phyloP scores from a whole-genome alignment of 2,329 filamentous ascomycete species.

The Tolypocladium amazonense region DNA sequence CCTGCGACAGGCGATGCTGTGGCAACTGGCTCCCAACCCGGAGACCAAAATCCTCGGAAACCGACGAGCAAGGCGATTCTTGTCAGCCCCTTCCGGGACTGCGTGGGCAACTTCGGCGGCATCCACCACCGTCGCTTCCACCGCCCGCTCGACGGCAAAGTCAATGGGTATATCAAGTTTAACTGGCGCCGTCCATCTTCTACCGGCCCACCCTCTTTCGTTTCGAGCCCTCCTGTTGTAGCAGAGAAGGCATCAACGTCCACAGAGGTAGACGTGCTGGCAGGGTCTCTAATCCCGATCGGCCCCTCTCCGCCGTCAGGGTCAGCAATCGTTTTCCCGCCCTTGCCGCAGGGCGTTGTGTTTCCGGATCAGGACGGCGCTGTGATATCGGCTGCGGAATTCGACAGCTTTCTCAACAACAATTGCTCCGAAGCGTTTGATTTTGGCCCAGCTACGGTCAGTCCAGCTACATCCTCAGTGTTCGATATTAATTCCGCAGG shows the following conservation, averaged over 20 bases:
- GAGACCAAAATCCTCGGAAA: constrained; percentile 5
- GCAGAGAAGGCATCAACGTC: background rate
- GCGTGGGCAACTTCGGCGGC: constrained; percentile 16
- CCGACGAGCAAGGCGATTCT: constrained; percentile 4
- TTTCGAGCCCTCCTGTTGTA: background rate
- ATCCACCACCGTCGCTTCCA: constrained; percentile 12
- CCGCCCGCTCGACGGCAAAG: constrained; percentile 20
- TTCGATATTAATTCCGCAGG: background rate
- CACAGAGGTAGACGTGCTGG: background rate
- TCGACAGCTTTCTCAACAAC: background rate
- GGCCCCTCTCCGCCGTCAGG: background rate
- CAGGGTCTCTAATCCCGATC: background rate
- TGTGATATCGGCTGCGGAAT: background rate
- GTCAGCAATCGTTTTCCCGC: background rate
- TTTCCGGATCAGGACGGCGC: too few relatives aligned
- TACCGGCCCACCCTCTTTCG: background rate
- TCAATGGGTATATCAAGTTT: constrained; percentile 28
- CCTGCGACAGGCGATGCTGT: constrained; percentile 4
- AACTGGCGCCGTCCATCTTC: constrained; percentile 13
- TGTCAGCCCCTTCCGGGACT: constrained; percentile 22
- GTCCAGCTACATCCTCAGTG: background rate
- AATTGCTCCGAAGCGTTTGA: background rate
- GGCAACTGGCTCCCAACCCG: background rate
- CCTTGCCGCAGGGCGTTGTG: background rate
- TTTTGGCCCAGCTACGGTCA: background rate